Evolutionary conservation across 495 filamentous ascomycete genomes (phyloP).

Genomic region (Annulohypoxylon bovei): DNA sequence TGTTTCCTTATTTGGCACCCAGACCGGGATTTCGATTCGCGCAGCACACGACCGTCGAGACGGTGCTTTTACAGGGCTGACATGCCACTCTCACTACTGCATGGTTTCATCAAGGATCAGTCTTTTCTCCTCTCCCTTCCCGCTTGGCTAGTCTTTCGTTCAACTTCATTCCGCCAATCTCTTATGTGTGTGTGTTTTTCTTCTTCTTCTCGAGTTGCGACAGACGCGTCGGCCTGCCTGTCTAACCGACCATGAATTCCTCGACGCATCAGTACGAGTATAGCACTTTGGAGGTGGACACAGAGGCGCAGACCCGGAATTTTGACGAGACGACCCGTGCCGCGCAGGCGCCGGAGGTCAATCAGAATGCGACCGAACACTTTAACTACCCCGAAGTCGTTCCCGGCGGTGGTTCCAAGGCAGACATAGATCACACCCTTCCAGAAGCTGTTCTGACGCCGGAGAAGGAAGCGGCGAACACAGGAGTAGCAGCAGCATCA

Average conservation of each 20-base stretch:
- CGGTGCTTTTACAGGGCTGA: slow-evolving; percentile 24
- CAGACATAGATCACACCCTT: slow-evolving; percentile 24
- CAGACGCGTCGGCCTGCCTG: slow-evolving; percentile 3
- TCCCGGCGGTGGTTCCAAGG: neutral
- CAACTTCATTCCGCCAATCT: slow-evolving; percentile 8
- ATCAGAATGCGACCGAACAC: slow-evolving; percentile 30
- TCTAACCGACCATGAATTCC: slow-evolving; percentile 32
- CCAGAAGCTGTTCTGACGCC: slow-evolving; percentile 14
- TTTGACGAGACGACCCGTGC: slow-evolving; percentile 18
- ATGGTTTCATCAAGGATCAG: slow-evolving; percentile 30
- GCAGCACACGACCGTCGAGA: slow-evolving; percentile 4
- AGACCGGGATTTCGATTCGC: slow-evolving; percentile 24
- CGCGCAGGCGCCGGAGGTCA: slow-evolving; percentile 26
- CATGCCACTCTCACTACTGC: slow-evolving; percentile 17
- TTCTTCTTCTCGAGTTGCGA: slow-evolving; percentile 6
- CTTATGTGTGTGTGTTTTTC: neutral
- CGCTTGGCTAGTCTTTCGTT: neutral
- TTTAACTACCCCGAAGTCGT: slow-evolving; percentile 36
- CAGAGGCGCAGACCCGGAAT: slow-evolving; percentile 26
- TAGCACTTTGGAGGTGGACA: slow-evolving; percentile 44
- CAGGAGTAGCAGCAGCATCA: slow-evolving; percentile 5
- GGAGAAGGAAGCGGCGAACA: neutral
- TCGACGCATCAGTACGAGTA: slow-evolving; percentile 38
- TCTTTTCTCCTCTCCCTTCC: slow-evolving; percentile 11
- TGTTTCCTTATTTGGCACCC: slow-evolving; percentile 16